Evolutionary conservation across 176 grass and related monocot species (phyloP).

Genomic region (Otatea glauca): DNA sequence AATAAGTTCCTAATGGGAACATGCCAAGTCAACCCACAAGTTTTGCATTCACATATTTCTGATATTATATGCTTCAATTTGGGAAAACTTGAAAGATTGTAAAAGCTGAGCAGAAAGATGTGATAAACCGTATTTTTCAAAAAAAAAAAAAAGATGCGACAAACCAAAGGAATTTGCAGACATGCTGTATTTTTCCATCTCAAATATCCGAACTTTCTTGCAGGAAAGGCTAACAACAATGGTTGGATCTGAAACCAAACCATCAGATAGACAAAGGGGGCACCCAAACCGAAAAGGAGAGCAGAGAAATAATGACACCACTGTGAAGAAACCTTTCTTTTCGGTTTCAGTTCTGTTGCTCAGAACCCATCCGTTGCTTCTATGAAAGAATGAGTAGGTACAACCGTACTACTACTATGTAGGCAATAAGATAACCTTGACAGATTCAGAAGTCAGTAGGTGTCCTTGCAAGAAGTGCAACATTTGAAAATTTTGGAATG

Average conservation of each 20-base stretch:
- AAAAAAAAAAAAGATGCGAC: background rate
- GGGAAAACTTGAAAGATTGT: background rate
- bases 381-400: background rate
- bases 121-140: background rate
- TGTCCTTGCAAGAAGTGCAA: background rate
- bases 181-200: background rate
- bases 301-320: background rate
- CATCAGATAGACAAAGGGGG: background rate
- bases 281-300: background rate
- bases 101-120: background rate
- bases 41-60: background rate
- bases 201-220: background rate
- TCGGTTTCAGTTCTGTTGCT: background rate
- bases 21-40: background rate
- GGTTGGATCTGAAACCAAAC: conserved; percentile 3
- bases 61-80: background rate
- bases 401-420: too few relatives aligned
- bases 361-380: background rate
- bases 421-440: background rate
- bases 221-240: background rate
- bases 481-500: background rate
- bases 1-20: background rate
- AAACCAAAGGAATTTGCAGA: background rate
- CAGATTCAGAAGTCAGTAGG: background rate
- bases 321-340: background rate